phyloP scores from a whole-genome alignment of 208 protist genomes.

The Leishmania guyanensis region DNA sequence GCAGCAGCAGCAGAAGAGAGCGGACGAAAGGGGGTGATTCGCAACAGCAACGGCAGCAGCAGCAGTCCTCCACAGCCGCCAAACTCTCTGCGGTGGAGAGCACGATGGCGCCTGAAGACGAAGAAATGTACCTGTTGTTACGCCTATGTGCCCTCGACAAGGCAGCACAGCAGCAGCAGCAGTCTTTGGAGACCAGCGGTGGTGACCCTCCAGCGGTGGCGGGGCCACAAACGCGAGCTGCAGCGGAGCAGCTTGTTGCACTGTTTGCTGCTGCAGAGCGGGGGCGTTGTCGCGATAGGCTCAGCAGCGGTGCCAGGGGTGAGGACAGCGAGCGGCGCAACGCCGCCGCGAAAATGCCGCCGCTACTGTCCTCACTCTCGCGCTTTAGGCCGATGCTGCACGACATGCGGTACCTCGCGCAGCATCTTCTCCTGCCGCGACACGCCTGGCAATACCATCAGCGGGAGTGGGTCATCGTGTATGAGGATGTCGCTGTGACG shows the following conservation, averaged over 20 bases:
- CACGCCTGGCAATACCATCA: slow-evolving; percentile 59
- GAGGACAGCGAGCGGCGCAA: not conserved
- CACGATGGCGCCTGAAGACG: slow-evolving; percentile 21
- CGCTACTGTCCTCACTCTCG: slow-evolving; percentile 46
- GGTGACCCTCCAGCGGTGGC: not conserved
- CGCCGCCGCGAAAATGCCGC: slow-evolving; percentile 1
- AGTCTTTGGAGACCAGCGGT: not conserved
- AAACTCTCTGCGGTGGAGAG: not conserved
- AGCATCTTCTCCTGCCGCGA: slow-evolving; percentile 51
- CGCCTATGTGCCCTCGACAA: slow-evolving; percentile 19
- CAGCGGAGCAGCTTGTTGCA: slow-evolving; percentile 42
- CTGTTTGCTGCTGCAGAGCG: slow-evolving; percentile 25
- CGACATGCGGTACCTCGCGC: slow-evolving; percentile 51
- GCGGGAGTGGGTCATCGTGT: slow-evolving; percentile 64
- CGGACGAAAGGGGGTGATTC: not conserved
- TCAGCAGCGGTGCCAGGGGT: not conserved
- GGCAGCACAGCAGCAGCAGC: not conserved
- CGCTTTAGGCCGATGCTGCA: slow-evolving; percentile 50
- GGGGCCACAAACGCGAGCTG: not conserved
- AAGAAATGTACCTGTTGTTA: slow-evolving; percentile 27
- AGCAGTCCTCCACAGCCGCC: not conserved
- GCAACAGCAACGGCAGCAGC: slow-evolving; percentile 1
- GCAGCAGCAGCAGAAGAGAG: not conserved
- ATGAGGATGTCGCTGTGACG: slow-evolving; percentile 62
- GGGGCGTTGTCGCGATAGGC: not conserved